Base-by-base conservation (phyloP, 345 rosid genomes). In the Acer saccharum region DNA sequence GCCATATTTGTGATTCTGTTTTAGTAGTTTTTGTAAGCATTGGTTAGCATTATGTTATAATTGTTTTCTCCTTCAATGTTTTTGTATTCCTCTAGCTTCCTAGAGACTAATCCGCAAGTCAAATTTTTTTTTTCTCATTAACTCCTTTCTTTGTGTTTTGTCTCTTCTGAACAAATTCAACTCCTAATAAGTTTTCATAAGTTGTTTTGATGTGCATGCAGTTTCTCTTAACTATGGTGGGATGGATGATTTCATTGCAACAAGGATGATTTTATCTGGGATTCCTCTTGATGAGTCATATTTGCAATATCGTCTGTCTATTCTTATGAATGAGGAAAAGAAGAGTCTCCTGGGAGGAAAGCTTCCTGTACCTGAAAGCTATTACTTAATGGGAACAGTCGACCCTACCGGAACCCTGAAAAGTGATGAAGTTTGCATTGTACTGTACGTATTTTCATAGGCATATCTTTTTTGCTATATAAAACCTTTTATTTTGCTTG, bases 341-440 rank as follows among this genome's bases (percentile, higher is more conserved):
- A 90, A 84, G 43, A 77, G 77, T 79, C 91, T 95, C 32, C 81
- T 58, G 70, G 86, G 58, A 55, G 98, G 95, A 66, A 93, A 14
- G 74, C 87, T 95, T 74, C 94, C 87, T 10, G 71, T 93, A 10
- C 46, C 88, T 0, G 98, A 95, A 41, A 89, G 93, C 25, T 90
- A 86, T 77, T 89, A 95, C 85, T 80, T 95, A 14, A 91, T 95
- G 98, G 98, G 98, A 35, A 95, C 95, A 14, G 89, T 81, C 23
- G 95, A 95, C 81, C 98, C 98, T 65, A 89, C 98, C 0, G 90
- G 89, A 73, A 72, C 52, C 74, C 84, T 95, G 18, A 82, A 87
- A 84, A 74, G 81, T 14, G 83, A 86, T 85, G 92, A 95, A 95
- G 95, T 95, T 78, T 84, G 97, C 82, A 79, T 95, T 57, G 90